Evolutionary conservation across 306 rosid species (phyloP).

Genomic region (Vicia faba): DNA sequence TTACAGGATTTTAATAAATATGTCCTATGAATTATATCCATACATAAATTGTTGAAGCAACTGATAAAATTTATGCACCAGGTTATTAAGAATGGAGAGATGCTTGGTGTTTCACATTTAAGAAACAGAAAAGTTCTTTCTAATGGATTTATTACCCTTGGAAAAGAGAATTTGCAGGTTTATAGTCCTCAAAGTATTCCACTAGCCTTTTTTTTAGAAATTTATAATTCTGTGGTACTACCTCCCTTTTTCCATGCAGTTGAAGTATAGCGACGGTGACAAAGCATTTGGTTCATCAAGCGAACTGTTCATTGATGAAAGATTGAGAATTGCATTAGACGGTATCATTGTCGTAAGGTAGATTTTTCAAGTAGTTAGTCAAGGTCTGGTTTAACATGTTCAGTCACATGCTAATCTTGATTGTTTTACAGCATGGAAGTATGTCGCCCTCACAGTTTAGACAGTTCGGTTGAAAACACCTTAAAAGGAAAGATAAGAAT

Average conservation of each 20-base stretch:
- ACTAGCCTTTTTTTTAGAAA: conserved; percentile 21
- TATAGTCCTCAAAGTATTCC: conserved; percentile 34
- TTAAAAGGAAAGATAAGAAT: conserved; percentile 85
- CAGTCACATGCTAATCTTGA: conserved; percentile 39
- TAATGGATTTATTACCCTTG: conserved; percentile 84
- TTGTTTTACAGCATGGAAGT: conserved; percentile 81
- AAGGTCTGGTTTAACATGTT: conserved; percentile 25
- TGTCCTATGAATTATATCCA: conserved; percentile 10
- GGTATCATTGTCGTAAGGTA: conserved; percentile 98
- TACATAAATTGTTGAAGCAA: conserved; percentile 29
- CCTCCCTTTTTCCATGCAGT: conserved; percentile 51
- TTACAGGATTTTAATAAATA: conserved; percentile 20
- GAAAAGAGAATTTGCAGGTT: conserved; percentile 95
- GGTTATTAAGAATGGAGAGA: conserved; percentile 97
- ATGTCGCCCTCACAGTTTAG: conserved; percentile 67
- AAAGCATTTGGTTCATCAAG: conserved; percentile 95
- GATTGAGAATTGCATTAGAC: conserved; percentile 85
- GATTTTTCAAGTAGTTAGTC: conserved; percentile 33
- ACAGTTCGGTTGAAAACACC: conserved; percentile 56
- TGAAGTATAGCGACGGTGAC: conserved; percentile 97
- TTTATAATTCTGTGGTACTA: conserved; percentile 8
- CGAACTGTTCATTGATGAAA: conserved; percentile 89
- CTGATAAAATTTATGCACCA: conserved; percentile 45
- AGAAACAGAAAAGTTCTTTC: conserved; percentile 90
- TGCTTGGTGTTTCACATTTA: conserved; percentile 98